Conservation (phyloP, 2,329 filamentous ascomycete genomes). For the Beauveria rudraprayagi region DNA sequence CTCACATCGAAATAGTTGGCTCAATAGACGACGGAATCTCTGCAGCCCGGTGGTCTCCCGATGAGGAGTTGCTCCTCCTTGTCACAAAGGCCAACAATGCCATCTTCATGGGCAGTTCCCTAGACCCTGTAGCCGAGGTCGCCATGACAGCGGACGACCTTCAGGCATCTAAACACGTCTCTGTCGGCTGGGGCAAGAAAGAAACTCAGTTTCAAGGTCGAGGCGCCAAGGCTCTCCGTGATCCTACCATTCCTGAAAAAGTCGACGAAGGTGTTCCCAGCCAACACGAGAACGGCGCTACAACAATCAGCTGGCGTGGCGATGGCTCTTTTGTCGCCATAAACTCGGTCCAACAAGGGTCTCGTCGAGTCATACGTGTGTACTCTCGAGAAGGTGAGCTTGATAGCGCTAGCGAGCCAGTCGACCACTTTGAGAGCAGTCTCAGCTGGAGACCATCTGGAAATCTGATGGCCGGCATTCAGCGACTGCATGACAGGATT, state of each 20-base stretch:
- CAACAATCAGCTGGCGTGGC: conserved; percentile 83
- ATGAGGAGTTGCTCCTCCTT: conserved; percentile 83
- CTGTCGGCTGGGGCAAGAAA: conserved; percentile 95
- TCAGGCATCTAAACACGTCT: conserved; percentile 84
- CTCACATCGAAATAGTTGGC: conserved; percentile 89
- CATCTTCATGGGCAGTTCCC: conserved; percentile 86
- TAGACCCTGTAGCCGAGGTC: conserved; percentile 74
- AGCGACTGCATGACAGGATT: conserved; percentile 58
- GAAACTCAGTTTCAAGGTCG: conserved; percentile 97
- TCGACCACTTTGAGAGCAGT: conserved; percentile 79
- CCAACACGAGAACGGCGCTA: conserved; percentile 60
- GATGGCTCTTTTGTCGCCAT: conserved; percentile 88
- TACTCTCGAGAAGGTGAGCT: conserved; percentile 85
- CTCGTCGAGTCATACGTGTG: conserved; percentile 74
- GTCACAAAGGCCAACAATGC: conserved; percentile 71
- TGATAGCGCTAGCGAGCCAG: conserved; percentile 89
- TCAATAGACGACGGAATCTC: conserved; percentile 88
- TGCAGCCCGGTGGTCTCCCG: conserved; percentile 86
- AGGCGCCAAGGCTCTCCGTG: conserved; percentile 74
- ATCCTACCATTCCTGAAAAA: conserved; percentile 90
- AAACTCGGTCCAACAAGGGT: conserved; percentile 63
- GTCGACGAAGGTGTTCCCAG: conserved; percentile 78
- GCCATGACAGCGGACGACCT: conserved; percentile 68
- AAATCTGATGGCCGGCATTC: conserved; percentile 82
- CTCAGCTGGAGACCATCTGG: conserved; percentile 89